Base-by-base conservation (phyloP, 495 filamentous ascomycete genomes). In the Daldinia caldariorum region DNA sequence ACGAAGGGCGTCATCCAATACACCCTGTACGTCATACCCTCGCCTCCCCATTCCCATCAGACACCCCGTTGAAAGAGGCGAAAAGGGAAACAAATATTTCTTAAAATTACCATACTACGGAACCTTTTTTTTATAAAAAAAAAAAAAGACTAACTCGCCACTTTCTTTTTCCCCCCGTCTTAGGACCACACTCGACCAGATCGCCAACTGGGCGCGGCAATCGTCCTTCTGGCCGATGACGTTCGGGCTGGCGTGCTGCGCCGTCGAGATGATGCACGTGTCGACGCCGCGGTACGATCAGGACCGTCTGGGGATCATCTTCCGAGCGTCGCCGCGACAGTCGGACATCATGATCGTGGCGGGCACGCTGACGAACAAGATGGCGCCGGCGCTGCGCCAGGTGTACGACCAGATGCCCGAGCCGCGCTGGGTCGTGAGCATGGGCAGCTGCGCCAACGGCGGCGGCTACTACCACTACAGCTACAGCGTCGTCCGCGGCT, bases 351-450 rank as follows among this genome's bases (percentile, higher is more conserved):
- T 97, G 94, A 97, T 97, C 77, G 94, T 97, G 10, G 94, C 94
- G 31, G 94, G 94, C 45, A 97, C 94, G 1, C 84, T 97, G 70
- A 97, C 94, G 41, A 97, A 97, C 83, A 97, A 97, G 86, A 97
- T 97, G 94, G 94, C 94, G 8, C 92, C 94, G 35, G 94, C 94
- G 47, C 86, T 97, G 77, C 85, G 94, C 72, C 94, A 97, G 81
- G 94, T 97, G 35, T 97, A 97, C 78, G 94, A 97, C 82, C 94
- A 97, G 83, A 97, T 97, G 94, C 94, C 94, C 43, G 94, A 97
- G 32, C 94, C 94, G 35, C 84, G 90, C 72, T 97, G 94, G 94
- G 94, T 97, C 43, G 89, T 97, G 76, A 90, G 87, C 65, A 97
- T 97, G 93, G 93, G 93, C 8, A 90, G 86, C 67, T 97, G 93